Percentiles rank a stretch among this genome's conserved stretches.
These are phyloP conservation scores for Talaromyces rugulosus DNA, from an alignment of 2,329 filamentous ascomycete species.

Conservation along the genomic window DNA sequence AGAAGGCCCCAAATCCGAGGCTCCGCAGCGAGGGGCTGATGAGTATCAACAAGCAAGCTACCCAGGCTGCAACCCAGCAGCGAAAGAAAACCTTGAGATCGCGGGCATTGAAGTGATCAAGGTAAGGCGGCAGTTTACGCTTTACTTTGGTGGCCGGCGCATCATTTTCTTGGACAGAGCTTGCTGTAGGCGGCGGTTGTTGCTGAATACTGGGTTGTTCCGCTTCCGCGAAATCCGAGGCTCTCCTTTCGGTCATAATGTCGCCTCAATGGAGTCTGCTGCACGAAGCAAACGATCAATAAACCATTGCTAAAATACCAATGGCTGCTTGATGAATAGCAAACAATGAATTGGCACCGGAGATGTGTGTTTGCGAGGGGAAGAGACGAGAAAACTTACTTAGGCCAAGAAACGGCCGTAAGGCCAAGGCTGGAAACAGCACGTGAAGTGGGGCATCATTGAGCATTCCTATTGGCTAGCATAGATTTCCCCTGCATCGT, in stretches of 20 bases:
- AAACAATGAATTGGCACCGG: background rate
- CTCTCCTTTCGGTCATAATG: background rate
- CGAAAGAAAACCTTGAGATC: constrained; percentile 47
- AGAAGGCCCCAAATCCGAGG: constrained; percentile 20
- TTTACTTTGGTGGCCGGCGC: background rate
- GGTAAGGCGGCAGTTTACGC: constrained; percentile 4
- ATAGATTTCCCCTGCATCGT: background rate
- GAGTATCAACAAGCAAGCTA: constrained; percentile 44
- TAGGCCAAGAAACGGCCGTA: background rate
- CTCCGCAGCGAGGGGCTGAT: constrained; percentile 39
- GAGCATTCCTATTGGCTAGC: background rate
- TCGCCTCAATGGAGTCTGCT: background rate
- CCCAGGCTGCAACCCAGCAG: constrained; percentile 46
- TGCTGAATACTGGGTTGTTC: background rate
- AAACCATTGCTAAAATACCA: background rate
- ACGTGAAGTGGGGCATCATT: background rate
- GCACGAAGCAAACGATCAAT: background rate
- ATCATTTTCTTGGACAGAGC: background rate
- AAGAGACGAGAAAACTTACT: background rate
- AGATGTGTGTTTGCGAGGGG: background rate
- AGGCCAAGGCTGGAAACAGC: background rate
- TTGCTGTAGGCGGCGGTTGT: background rate
- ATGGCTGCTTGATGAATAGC: background rate
- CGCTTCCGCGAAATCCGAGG: background rate
- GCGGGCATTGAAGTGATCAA: constrained; percentile 45